A percentile compares a stretch with the other conserved stretches of the same genome.
phyloP scores from a whole-genome alignment of 768 basidiomycete species.

The Leccinum barrowsii region DNA sequence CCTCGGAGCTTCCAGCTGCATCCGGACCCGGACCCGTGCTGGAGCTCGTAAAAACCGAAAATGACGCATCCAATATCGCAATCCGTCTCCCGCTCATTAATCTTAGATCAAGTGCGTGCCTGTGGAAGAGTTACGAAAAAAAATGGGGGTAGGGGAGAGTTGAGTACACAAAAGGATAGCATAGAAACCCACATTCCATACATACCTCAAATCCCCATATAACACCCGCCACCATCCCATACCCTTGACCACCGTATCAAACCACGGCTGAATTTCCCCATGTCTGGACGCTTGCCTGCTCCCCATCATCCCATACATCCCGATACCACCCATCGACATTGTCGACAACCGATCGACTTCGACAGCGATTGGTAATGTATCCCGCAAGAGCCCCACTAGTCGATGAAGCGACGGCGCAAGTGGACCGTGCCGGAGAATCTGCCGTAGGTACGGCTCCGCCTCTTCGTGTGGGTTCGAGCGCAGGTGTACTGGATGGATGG shows the following conservation, averaged over 20 bases:
- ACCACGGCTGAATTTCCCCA: constrained; percentile 21
- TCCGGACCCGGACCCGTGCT: background rate
- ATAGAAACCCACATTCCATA: background rate
- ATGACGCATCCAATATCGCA: constrained; percentile 70
- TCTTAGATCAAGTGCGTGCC: constrained; percentile 79
- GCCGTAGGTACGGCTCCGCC: constrained; percentile 71
- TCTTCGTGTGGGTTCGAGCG: constrained; percentile 71
- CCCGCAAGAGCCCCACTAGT: constrained; percentile 65
- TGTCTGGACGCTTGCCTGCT: background rate
- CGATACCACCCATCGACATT: constrained; percentile 26
- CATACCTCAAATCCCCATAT: constrained; percentile 63
- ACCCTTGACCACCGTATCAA: constrained; percentile 75
- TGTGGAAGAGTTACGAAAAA: constrained; percentile 22
- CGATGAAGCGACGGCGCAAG: constrained; percentile 63
- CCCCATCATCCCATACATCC: constrained; percentile 1
- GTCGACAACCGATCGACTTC: constrained; percentile 58
- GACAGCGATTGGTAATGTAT: constrained; percentile 73
- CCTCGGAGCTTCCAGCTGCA: background rate
- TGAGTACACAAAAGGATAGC: background rate
- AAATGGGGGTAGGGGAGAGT: background rate
- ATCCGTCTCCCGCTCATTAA: constrained; percentile 65
- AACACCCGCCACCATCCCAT: constrained; percentile 80
- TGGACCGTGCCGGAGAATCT: constrained; percentile 64
- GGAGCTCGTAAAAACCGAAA: constrained; percentile 43
- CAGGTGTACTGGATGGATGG: constrained; percentile 28